Percentiles rank a stretch among this genome's conserved stretches.
These are phyloP conservation scores for Lentinula novae-zelandiae DNA, from an alignment of 1,284 basidiomycete species.

Conservation along the genomic window DNA sequence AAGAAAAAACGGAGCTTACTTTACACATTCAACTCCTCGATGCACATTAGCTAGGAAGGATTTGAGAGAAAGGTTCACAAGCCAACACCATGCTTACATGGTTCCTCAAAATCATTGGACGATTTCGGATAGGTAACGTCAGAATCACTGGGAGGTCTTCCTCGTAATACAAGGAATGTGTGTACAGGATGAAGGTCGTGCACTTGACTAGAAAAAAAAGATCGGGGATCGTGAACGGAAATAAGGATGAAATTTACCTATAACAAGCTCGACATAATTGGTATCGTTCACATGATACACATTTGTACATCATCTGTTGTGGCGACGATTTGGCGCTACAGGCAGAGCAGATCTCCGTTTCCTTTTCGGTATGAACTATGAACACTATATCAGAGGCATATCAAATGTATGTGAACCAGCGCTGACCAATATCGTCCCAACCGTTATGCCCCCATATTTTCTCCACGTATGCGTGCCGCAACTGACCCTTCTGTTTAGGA, in stretches of 20 bases:
- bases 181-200: slow-evolving; percentile 88
- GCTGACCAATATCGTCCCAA: slow-evolving; percentile 84
- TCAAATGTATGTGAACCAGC: slow-evolving; percentile 15
- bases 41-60: slow-evolving; percentile 57
- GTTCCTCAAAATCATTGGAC: slow-evolving; percentile 48
- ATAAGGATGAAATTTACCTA: slow-evolving; percentile 39
- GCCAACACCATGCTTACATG: slow-evolving; percentile 44
- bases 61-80: not conserved
- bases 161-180: slow-evolving; percentile 78
- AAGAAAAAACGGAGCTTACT: slow-evolving; percentile 50
- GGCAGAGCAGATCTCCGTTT: slow-evolving; percentile 68
- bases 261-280: slow-evolving; percentile 81
- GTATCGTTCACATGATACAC: slow-evolving; percentile 76
- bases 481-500: slow-evolving; percentile 63
- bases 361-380: slow-evolving; percentile 67
- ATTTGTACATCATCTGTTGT: slow-evolving; percentile 72
- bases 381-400: not conserved
- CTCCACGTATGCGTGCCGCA: slow-evolving; percentile 81
- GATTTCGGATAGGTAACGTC: slow-evolving; percentile 28
- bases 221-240: not conserved
- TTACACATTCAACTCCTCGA: slow-evolving; percentile 66
- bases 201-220: slow-evolving; percentile 52
- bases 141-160: slow-evolving; percentile 44
- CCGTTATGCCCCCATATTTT: slow-evolving; percentile 78
- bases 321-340: slow-evolving; percentile 57